Percentiles rank a stretch among this genome's conserved stretches.
Evolutionary conservation across 139 green algal genomes (phyloP).

Genomic region (Nannochloris sp.): DNA sequence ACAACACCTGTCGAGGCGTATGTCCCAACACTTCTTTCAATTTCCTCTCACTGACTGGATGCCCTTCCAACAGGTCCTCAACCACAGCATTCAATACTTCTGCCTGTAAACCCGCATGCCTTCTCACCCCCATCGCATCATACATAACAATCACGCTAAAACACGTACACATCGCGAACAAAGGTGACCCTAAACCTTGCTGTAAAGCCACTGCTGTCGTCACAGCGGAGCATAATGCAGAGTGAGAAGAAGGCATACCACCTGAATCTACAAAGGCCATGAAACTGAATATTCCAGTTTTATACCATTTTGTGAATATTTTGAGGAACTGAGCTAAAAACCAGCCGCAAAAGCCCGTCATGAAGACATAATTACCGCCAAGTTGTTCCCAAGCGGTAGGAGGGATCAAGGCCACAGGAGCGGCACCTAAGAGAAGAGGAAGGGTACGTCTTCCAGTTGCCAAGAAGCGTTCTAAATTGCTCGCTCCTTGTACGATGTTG

Average conservation of each 20-base stretch:
- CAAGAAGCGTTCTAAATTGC: too few species aligned
- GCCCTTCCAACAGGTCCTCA: constrained; percentile 61
- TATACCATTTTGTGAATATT: constrained; percentile 82
- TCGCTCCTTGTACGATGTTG: not conserved
- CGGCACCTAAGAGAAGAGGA: not conserved
- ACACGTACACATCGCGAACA: constrained; percentile 81
- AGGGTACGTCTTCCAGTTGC: not conserved
- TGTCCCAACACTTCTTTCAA: constrained; percentile 97
- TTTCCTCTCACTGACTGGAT: constrained; percentile 64
- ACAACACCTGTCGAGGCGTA: constrained; percentile 80
- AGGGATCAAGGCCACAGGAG: not conserved
- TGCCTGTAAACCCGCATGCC: constrained; percentile 85
- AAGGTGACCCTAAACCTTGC: constrained; percentile 68
- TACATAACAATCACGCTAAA: constrained; percentile 99
- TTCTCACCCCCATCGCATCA: constrained; percentile 89
- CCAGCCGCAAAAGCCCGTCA: constrained; percentile 84
- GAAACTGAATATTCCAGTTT: constrained; percentile 75
- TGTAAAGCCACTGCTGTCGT: constrained; percentile 82
- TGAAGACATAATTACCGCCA: constrained; percentile 70
- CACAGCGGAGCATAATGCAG: constrained; percentile 75
- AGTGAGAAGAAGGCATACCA: constrained; percentile 98
- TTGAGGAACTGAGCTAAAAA: constrained; percentile 80
- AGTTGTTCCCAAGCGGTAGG: constrained; percentile 5
- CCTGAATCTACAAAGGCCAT: constrained; percentile 76
- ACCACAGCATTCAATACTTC: constrained; percentile 90